Evolutionary conservation across 139 green algal genomes (phyloP).

Genomic region (Gonium pectorale): DNA sequence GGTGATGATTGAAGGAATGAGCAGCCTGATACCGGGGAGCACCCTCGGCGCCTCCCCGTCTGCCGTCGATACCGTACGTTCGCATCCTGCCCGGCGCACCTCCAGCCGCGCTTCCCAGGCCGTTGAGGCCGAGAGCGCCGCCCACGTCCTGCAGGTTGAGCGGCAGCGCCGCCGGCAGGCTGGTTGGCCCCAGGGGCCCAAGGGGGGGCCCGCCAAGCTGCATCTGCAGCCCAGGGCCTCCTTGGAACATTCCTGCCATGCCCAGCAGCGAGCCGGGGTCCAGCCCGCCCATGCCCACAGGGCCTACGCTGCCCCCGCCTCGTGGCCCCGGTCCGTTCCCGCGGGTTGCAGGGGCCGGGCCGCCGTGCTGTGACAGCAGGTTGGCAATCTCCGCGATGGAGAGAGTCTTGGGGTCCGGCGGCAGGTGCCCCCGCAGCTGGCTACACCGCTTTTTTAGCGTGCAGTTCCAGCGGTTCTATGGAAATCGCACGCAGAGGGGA

Average conservation of each 20-base stretch:
- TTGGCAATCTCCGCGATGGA: not conserved
- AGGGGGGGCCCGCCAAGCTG: too few relatives aligned
- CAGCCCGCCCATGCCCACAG: not conserved
- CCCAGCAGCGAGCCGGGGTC: too few relatives aligned
- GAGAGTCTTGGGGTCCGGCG: not conserved
- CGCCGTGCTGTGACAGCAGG: not conserved
- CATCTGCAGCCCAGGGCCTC: too few relatives aligned
- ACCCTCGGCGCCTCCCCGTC: too few relatives aligned
- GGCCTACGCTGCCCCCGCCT: not conserved
- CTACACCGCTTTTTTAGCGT: slow-evolving; percentile 34
- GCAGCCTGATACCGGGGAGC: too few relatives aligned
- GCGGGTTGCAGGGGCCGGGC: too few relatives aligned
- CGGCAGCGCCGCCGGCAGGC: too few relatives aligned
- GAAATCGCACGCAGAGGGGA: too few relatives aligned
- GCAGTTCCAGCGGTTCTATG: slow-evolving; percentile 44
- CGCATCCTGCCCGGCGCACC: not conserved
- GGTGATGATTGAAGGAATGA: too few relatives aligned
- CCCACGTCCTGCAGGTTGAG: not conserved
- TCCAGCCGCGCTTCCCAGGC: not conserved
- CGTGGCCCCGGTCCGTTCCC: not conserved
- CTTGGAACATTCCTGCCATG: too few relatives aligned
- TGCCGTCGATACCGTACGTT: too few relatives aligned
- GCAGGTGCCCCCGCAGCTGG: not conserved
- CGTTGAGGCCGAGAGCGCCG: not conserved
- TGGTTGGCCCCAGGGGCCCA: not conserved